Evolutionary conservation across 1,139 yeast genomes (phyloP).

Genomic region (Debaryomyces nepalensis): DNA sequence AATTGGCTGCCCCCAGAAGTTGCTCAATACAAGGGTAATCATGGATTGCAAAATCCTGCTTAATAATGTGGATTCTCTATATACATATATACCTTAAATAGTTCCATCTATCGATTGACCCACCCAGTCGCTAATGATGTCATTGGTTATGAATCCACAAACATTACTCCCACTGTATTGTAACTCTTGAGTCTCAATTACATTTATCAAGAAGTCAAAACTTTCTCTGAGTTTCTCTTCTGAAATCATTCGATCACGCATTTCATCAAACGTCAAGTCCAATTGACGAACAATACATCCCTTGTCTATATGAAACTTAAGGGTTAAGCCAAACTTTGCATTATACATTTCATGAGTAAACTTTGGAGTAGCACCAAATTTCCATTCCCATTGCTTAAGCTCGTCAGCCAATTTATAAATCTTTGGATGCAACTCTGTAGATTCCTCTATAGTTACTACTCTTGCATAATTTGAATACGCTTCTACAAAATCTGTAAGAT

Average conservation of each 20-base stretch:
- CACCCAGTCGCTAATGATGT: constrained; percentile 50
- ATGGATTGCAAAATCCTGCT: constrained; percentile 46
- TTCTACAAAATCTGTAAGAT: constrained; percentile 37
- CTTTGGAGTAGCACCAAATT: constrained; percentile 70
- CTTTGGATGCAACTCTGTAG: constrained; percentile 49
- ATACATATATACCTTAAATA: constrained; percentile 37
- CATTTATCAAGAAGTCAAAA: constrained; percentile 36
- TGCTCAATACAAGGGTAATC: constrained; percentile 59
- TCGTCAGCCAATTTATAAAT: constrained; percentile 47
- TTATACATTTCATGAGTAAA: constrained; percentile 53
- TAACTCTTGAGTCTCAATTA: constrained; percentile 32
- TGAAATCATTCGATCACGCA: constrained; percentile 23
- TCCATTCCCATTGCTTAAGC: constrained; percentile 70
- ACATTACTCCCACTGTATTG: constrained; percentile 48
- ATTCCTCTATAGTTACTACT: constrained; percentile 28
- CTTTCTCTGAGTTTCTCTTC: constrained; percentile 24
- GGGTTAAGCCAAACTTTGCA: constrained; percentile 32
- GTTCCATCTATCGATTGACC: constrained; percentile 55
- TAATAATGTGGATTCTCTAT: constrained; percentile 4
- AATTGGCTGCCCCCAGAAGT: constrained; percentile 57
- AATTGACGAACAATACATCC: constrained; percentile 35
- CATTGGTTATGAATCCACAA: constrained; percentile 51
- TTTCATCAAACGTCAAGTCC: constrained; percentile 21
- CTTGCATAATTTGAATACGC: constrained; percentile 19
- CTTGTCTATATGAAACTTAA: constrained; percentile 49